These are phyloP conservation scores for Ophiocordyceps sinensis DNA, from an alignment of 2,329 filamentous ascomycete genomes.

Conservation along the genomic window DNA sequence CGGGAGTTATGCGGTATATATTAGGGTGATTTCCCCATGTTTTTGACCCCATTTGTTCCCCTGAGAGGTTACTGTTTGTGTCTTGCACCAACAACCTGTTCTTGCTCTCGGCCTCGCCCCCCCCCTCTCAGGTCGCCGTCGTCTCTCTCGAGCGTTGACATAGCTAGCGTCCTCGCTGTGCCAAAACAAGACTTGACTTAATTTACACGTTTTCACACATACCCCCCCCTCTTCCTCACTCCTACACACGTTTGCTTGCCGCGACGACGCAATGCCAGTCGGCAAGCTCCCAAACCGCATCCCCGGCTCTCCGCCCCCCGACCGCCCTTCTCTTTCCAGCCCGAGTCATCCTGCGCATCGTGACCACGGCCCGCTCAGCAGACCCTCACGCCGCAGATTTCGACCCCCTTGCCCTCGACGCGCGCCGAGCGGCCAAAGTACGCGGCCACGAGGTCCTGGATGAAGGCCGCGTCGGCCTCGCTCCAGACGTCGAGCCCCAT, in stretches of 20 bases:
- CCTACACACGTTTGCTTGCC: too few species aligned
- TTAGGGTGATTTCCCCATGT: background rate
- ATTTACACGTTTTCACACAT: too few species aligned
- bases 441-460: slow-evolving; percentile 42
- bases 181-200: too few species aligned
- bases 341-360: background rate
- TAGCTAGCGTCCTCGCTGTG: too few species aligned
- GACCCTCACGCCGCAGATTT: slow-evolving; percentile 60
- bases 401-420: slow-evolving; percentile 54
- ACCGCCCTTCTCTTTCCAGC: too few species aligned
- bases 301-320: too few species aligned
- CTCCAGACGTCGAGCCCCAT: slow-evolving; percentile 76
- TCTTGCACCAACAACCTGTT: background rate
- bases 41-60: background rate
- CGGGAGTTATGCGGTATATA: background rate
- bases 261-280: too few species aligned
- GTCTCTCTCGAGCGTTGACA: too few species aligned
- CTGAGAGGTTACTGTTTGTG: background rate
- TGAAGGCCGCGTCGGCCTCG: slow-evolving; percentile 51
- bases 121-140: too few species aligned
- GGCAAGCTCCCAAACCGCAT: too few species aligned
- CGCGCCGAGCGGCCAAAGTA: slow-evolving; percentile 53
- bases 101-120: too few species aligned
- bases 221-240: too few species aligned
- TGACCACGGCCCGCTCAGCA: slow-evolving; percentile 28